These are phyloP conservation scores for Pseudogymnoascus sp. DNA, from an alignment of 2,329 filamentous ascomycete genomes.

Conservation along the genomic window DNA sequence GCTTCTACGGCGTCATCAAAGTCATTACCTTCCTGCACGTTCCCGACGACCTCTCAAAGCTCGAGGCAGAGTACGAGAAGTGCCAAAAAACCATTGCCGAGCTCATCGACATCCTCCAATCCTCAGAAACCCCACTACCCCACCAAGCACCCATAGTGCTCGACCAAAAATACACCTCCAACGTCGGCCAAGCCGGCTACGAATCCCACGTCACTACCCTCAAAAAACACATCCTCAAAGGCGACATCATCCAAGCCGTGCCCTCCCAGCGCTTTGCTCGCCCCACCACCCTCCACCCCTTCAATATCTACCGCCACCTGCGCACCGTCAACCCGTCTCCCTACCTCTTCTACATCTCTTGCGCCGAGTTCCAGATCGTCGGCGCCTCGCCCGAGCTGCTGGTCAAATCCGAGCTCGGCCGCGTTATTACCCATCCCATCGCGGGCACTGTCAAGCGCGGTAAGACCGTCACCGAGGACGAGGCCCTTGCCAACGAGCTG, in stretches of 20 bases:
- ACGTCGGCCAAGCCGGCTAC: constrained; percentile 83
- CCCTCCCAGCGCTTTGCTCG: constrained; percentile 89
- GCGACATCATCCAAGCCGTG: constrained; percentile 96
- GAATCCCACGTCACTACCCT: constrained; percentile 78
- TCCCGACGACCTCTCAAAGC: constrained; percentile 46
- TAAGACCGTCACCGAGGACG: constrained; percentile 72
- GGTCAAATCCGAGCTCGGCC: constrained; percentile 79
- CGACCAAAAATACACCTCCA: constrained; percentile 77
- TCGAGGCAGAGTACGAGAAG: constrained; percentile 63
- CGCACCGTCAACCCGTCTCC: constrained; percentile 97
- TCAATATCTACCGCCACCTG: constrained; percentile 95
- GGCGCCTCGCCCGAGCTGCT: constrained; percentile 92
- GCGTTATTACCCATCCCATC: constrained; percentile 94
- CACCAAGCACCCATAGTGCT: constrained; percentile 65
- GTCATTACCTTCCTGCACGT: constrained; percentile 86
- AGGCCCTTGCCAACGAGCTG: constrained; percentile 68
- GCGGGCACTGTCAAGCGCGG: constrained; percentile 91
- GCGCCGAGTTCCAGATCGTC: constrained; percentile 86
- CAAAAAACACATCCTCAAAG: constrained; percentile 83
- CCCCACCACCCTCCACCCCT: constrained; percentile 85
- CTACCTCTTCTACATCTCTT: constrained; percentile 94
- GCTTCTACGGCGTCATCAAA: constrained; percentile 88
- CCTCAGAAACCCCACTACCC: constrained; percentile 70
- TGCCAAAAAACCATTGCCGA: constrained; percentile 57
- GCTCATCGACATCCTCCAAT: constrained; percentile 64